Conservation (phyloP, 2,329 filamentous ascomycete genomes). For the Fusarium solani-melongenae region DNA sequence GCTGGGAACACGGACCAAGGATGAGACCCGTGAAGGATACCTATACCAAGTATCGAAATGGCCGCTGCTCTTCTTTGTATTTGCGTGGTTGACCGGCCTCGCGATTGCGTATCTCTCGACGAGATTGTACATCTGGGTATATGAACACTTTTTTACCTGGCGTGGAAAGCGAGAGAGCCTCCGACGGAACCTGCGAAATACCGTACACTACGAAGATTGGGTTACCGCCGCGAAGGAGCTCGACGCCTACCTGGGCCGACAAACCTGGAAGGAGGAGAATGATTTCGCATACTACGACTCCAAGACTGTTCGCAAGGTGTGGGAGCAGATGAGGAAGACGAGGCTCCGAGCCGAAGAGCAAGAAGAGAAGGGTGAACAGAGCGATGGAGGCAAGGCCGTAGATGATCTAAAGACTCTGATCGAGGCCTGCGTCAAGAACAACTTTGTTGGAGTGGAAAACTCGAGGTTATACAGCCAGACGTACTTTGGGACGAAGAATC, state of each 20-base stretch:
- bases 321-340: conserved; percentile 77
- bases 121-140: conserved; percentile 88
- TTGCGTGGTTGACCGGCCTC: conserved; percentile 82
- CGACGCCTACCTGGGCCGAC: conserved; percentile 83
- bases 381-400: conserved; percentile 62
- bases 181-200: conserved; percentile 75
- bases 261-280: conserved; percentile 82
- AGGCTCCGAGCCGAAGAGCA: conserved; percentile 69
- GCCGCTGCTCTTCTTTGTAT: conserved; percentile 84
- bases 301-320: conserved; percentile 81
- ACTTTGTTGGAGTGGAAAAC: conserved; percentile 96
- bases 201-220: conserved; percentile 86
- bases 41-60: conserved; percentile 91
- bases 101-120: conserved; percentile 80
- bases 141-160: conserved; percentile 94
- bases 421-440: conserved; percentile 95
- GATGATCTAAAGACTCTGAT: conserved; percentile 82
- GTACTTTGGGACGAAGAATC: conserved; percentile 95
- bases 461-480: conserved; percentile 95
- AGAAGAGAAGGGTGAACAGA: conserved; percentile 53
- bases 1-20: conserved; percentile 73
- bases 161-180: conserved; percentile 80
- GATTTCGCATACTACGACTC: conserved; percentile 89
- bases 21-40: conserved; percentile 95
- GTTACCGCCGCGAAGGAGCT: conserved; percentile 80